Evolutionary conservation across 805 yeast species (phyloP).

Genomic region (Candida ipomoeae): DNA sequence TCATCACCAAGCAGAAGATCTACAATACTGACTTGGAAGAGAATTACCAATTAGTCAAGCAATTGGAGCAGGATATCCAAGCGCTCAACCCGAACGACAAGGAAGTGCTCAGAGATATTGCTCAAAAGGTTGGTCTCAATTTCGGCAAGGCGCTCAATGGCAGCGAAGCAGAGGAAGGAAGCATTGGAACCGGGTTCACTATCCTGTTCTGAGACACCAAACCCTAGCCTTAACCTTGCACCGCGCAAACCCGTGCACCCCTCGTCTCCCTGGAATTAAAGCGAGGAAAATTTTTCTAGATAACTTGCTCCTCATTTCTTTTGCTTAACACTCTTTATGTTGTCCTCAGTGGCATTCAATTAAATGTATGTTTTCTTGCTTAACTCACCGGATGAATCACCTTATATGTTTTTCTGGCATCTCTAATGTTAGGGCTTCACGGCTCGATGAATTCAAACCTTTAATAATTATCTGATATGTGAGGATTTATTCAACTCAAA

Average conservation of each 20-base stretch:
- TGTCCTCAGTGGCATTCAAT: background rate
- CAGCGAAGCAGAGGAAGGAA: conserved; percentile 12
- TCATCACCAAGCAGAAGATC: conserved; percentile 51
- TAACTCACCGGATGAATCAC: conserved; percentile 32
- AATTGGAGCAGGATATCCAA: conserved; percentile 28
- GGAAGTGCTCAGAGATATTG: conserved; percentile 12
- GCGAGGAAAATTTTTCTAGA: conserved; percentile 1
- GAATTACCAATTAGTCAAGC: conserved; percentile 32
- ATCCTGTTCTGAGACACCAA: conserved; percentile 9
- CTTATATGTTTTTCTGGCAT: conserved; percentile 72
- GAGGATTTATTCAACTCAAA: background rate
- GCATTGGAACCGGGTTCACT: conserved; percentile 14
- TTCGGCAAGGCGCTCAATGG: conserved; percentile 7
- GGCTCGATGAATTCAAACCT: conserved; percentile 76
- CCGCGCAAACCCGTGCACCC: conserved; percentile 11
- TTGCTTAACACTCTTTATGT: background rate
- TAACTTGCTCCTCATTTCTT: background rate
- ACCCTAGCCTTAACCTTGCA: conserved; percentile 6
- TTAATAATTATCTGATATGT: conserved; percentile 61
- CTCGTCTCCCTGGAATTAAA: background rate
- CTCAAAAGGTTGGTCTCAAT: conserved; percentile 10
- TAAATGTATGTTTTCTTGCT: conserved; percentile 1
- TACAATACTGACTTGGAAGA: conserved; percentile 53
- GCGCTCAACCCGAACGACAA: conserved; percentile 13
- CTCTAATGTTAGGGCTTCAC: conserved; percentile 82